Percentiles rank a stretch among this genome's conserved stretches.
These are phyloP conservation scores for Meyerozyma carpophila DNA, from an alignment of 1,139 yeast species.

Conservation along the genomic window DNA sequence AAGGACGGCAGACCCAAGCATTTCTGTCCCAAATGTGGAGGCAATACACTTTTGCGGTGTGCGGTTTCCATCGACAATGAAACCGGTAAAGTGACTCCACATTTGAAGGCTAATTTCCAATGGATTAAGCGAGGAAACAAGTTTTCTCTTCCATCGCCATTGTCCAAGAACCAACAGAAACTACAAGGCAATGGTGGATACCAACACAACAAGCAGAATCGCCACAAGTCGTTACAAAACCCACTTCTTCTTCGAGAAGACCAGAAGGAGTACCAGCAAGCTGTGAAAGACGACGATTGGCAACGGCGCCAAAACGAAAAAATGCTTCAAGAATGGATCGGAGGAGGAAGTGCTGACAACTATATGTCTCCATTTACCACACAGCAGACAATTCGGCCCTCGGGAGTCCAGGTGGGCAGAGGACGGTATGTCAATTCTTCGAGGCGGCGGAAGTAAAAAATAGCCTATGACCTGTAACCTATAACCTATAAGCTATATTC, in stretches of 20 bases:
- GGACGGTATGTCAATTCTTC: conserved; percentile 77
- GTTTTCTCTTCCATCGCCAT: conserved; percentile 69
- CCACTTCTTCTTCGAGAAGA: conserved; percentile 78
- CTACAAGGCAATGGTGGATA: conserved; percentile 67
- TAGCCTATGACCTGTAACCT: neutral
- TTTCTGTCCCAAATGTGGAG: conserved; percentile 96
- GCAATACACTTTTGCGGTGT: conserved; percentile 82
- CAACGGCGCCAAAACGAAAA: conserved; percentile 82
- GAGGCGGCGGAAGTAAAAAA: conserved; percentile 27
- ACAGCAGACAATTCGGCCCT: conserved; percentile 53
- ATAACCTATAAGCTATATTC: too few species aligned
- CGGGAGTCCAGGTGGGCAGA: conserved; percentile 74
- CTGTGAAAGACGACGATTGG: conserved; percentile 85
- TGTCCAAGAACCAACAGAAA: conserved; percentile 58
- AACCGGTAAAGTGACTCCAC: conserved; percentile 85
- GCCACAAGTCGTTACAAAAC: conserved; percentile 46
- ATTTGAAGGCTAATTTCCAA: conserved; percentile 83
- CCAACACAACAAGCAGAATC: conserved; percentile 60
- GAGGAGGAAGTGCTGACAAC: conserved; percentile 92
- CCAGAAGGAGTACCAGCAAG: conserved; percentile 87
- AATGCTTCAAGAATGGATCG: conserved; percentile 80
- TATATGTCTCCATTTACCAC: conserved; percentile 83
- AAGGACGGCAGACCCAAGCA: conserved; percentile 73
- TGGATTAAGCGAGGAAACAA: conserved; percentile 90
- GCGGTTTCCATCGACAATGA: conserved; percentile 78